Evolutionary conservation across 1,284 basidiomycete species (phyloP), one percentile per base, ranked within the genome.

Genomic region (Trichosporon coremiiforme): DNA sequence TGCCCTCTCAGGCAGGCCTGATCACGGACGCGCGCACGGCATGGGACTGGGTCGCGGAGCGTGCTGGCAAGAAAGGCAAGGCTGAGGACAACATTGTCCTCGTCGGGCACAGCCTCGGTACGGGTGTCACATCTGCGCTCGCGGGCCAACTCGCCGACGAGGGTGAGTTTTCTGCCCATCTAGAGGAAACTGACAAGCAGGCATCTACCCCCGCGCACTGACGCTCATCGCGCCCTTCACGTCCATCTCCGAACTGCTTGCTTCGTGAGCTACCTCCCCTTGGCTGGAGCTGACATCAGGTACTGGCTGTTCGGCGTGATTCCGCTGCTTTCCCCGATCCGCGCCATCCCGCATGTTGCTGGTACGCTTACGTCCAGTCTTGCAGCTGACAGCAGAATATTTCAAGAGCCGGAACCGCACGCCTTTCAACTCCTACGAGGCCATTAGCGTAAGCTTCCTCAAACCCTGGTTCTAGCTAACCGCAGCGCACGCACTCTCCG

Each of bases 31-130:
- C 93, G 1, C 85, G 89, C 31, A 87, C 92, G 0, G 91, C 90
- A 0, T 97, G 90, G 87, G 87, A 93, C 75, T 96, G 91, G 90
- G 83, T 94, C 5, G 79, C 89, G 7, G 25, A 47, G 13, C 65
- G 45, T 53, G 35, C 70, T 38, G 53, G 70, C 9, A 67, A 77
- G 25, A 20, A 22, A 4, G 41, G 41, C 13, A 45, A n/a, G 41
- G 20, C 31, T 1, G 53, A 64, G 1, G 62, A 72, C 60, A 63
- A 47, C 35, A 77, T 86, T 45, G 79, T 85, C 10, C 68, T 86
- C 17, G 77, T 80, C 0, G 94, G 94, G 1, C 94, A 96, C 80
- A 93, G 91, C 78, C 86, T 96, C 2, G 94, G 94, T 9, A 93
- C 93, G 5, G 94, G 92, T 0, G 91, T 95, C 0, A 91, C 90